Base-by-base conservation (phyloP, 129 eudicot genomes). In the Rutidosis leptorrhynchoides region DNA sequence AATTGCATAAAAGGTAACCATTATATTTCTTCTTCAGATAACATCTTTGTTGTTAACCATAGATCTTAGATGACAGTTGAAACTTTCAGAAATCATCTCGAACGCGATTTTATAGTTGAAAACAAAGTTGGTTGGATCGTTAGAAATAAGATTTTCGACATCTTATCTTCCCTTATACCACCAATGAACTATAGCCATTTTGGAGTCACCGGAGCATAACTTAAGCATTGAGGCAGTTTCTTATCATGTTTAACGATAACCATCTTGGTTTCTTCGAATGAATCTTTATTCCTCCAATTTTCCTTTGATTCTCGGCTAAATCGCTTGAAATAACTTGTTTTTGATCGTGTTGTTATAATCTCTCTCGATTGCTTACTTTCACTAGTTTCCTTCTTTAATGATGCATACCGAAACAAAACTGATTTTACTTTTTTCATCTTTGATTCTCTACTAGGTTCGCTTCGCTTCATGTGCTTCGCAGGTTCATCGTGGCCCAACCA, bases 371-470 rank as follows among this genome's bases (percentile, higher is more conserved):
- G 55, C 65, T 79, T 83, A 5, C 25, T 32, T 32, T 74, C 76
- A 42, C 64, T 71, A 28, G 71, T 71, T 23, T 76, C 82, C 71
- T 69, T 85, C 73, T 86, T 76, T 69, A 88, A 65, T 25, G 87
- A 79, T 55, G 90, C 84, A 74, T 81, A 85, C 64, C 73, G 84
- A 28, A 72, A 51, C n/a, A 91, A 63, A 26, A 85, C 67, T 4
- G 84, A 83, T 69, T 88, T 88, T 25, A 83, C 57, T 68, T 73
- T 88, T 55, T 83, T 80, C 77, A 80, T 75, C 80, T 77, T 80
- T 17, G 76, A 78, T 55, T 75, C 79, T 54, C 58, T 79, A 78
- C n/a, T 12, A 40, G 14, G 58, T 35, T 62, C 65, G 59, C 29
- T 62, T 61, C 52, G 33, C 63, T 68, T 76, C 69, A 48, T 12